Evolutionary conservation across 2,329 filamentous ascomycete genomes (phyloP), one percentile per base, ranked within the genome.

Genomic region (Aspergillus eucalypticola): DNA sequence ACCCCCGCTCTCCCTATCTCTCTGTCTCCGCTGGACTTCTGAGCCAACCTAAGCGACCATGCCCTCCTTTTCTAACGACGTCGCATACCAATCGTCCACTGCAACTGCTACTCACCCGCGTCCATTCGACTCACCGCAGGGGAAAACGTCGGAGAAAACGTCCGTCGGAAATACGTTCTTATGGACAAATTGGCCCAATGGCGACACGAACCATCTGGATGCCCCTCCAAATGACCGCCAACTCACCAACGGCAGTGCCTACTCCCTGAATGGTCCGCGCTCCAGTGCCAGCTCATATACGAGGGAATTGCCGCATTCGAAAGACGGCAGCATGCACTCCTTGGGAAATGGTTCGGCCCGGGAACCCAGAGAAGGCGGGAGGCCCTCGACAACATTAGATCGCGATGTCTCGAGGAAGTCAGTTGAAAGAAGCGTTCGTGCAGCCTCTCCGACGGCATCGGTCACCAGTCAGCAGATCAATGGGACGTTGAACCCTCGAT

Each of bases 261-360:
- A 81, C 74, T 82, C 85, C 39, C 70, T 86, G 70, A 82, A 83
- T 66, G 87, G 88, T 71, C 85, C 83, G 65, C 81, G 79, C 67
- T 78, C 81, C 59, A 78, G 74, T 60, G 71, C 74, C 61, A 75
- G 75, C 58, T 79, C 78, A 53, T 77, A 79, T 62, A 75, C 75
- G 46, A 69, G 75, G 71, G 78, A 79, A 19, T 73, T 69, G 65
- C 73, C 71, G 35, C 72, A 72, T 59, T 73, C 76, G 54, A 76
- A 77, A 65, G 72, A 79, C 62, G 75, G 73, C 41, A 82, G 79
- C 63, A 78, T 82, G 17, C 84, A 89, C 62, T 79, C 78, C n/a
- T 54, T 78, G 62, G 71, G 69, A 35, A 76, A 73, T 62, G 72
- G 70, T 19, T 72, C 71, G 48, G 58, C 62, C 46, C 70, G 69